Base-by-base conservation (phyloP, 176 grass and related monocot genomes). In the Oryza rufipogon region DNA sequence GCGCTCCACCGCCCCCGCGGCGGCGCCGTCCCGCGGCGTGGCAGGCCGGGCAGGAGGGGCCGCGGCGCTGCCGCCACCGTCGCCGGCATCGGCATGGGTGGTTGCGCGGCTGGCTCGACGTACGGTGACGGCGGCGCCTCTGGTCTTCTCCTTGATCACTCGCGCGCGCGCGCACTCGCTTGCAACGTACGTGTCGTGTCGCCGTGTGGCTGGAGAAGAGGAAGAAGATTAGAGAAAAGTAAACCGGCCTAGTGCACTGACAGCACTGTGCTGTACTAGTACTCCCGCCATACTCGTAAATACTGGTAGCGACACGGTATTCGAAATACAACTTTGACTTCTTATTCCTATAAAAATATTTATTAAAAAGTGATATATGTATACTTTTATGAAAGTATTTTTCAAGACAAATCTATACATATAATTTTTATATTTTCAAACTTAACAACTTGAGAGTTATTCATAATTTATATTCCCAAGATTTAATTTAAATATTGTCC, bases 151-250 rank as follows among this genome's bases (percentile, higher is more conserved):
- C 36, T 38, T 38, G 67, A 19, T 79, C 67, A 17, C 74, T 33
- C 1, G 42, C 12, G 6, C 36, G 16, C 9, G 8, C 41, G 36
- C 10, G 14, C 60, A 33, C 7, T 48, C 9, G 2, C 78, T 36
- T 80, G 78, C 58, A 45, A 45, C 26, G 20, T 66, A 15, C 68
- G 51, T 82, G 54, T 75, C 68, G 51, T 77, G 54, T 75, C 63
- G 77, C 20, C 8, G 64, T 52, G 79, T 87, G 70, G 66, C 26
- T 56, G 60, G 61, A 30, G 26, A 9, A 54, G 42, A 25, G 30
- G 30, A 32, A 42, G 25, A 7, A 22, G 58, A 63, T 63, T 23
- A 23, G 58, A 63, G n/a, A 23, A 63, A 23, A 23, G 20, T 11
- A 63, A 63, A 22, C 22, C 58, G 58, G 58, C 58, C 11, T 63